A percentile compares a stretch with the other conserved stretches of the same genome.
These are phyloP conservation scores for Fusarium mundagurra DNA, from an alignment of 2,329 filamentous ascomycete genomes.

Conservation along the genomic window DNA sequence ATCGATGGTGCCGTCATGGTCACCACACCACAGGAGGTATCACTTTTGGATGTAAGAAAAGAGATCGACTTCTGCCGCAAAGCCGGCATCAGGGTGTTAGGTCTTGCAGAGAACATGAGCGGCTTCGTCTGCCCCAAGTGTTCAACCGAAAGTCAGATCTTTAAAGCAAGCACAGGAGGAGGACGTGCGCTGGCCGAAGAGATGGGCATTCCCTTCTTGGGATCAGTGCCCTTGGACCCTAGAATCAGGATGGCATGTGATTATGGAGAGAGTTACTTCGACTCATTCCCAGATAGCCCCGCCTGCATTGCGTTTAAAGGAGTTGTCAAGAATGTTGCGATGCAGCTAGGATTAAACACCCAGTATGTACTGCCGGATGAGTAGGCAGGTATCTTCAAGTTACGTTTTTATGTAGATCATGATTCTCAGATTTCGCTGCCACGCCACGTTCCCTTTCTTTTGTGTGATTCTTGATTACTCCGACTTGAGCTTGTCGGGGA, in stretches of 20 bases:
- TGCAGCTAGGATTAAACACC: conserved; percentile 71
- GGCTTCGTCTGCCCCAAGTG: conserved; percentile 97
- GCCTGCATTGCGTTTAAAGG: conserved; percentile 83
- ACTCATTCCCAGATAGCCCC: conserved; percentile 91
- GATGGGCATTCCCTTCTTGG: conserved; percentile 88
- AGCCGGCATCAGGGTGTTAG: conserved; percentile 87
- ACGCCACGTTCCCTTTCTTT: neutral
- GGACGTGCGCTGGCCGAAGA: conserved; percentile 83
- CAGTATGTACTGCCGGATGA: conserved; percentile 58
- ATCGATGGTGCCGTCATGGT: conserved; percentile 94
- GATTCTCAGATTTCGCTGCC: conserved; percentile 11
- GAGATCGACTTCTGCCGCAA: conserved; percentile 98
- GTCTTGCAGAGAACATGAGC: conserved; percentile 97
- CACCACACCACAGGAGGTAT: conserved; percentile 94
- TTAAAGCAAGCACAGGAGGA: conserved; percentile 90
- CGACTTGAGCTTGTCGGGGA: conserved; percentile 70
- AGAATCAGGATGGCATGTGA: conserved; percentile 96
- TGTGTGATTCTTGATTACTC: conserved; percentile 8
- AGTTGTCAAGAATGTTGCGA: conserved; percentile 79
- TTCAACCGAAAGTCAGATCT: conserved; percentile 83
- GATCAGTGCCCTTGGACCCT: conserved; percentile 90
- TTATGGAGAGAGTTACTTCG: conserved; percentile 96
- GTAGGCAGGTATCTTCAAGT: conserved; percentile 32
- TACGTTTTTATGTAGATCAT: conserved; percentile 32
- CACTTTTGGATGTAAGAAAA: conserved; percentile 91